Percentiles rank a stretch among this genome's conserved stretches.
Evolutionary conservation across 2,329 filamentous ascomycete genomes (phyloP).

Genomic region (Neopestalotiopsis sp.): DNA sequence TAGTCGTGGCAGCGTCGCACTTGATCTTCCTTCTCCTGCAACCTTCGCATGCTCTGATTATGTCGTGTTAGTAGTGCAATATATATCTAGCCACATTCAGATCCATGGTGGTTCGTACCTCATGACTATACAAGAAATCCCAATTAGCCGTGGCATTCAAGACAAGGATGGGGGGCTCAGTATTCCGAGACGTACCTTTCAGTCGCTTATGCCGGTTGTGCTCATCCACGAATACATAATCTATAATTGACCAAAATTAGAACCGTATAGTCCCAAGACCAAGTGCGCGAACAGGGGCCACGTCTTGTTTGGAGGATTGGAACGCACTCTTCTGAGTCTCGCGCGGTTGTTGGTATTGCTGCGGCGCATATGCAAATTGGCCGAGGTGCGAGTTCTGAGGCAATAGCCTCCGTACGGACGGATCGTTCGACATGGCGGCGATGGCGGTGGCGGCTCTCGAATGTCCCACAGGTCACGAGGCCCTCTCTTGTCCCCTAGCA

Average conservation of each 20-base stretch:
- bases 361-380: slow-evolving; percentile 76
- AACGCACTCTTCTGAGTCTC: slow-evolving; percentile 85
- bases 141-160: neutral
- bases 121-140: slow-evolving; percentile 14
- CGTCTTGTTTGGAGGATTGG: neutral
- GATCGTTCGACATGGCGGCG: slow-evolving; percentile 65
- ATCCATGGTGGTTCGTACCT: slow-evolving; percentile 3
- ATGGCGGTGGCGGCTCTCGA: slow-evolving; percentile 43
- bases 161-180: slow-evolving; percentile 3
- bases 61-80: slow-evolving; percentile 47
- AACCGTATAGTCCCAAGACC: neutral
- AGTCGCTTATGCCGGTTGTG: slow-evolving; percentile 97
- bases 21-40: slow-evolving; percentile 96
- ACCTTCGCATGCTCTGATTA: slow-evolving; percentile 97
- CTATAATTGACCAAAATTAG: slow-evolving; percentile 49
- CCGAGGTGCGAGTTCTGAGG: slow-evolving; percentile 74
- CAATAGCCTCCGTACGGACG: slow-evolving; percentile 64
- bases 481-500: neutral
- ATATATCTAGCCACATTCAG: neutral
- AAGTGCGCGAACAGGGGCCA: neutral
- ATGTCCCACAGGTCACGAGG: slow-evolving; percentile 1
- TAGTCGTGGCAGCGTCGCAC: slow-evolving; percentile 95
- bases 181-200: slow-evolving; percentile 68
- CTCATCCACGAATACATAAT: slow-evolving; percentile 99
- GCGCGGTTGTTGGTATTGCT: slow-evolving; percentile 61